Base-by-base conservation (phyloP, 108 stramenopile species). In the Pseudonitzschia multistriata region DNA sequence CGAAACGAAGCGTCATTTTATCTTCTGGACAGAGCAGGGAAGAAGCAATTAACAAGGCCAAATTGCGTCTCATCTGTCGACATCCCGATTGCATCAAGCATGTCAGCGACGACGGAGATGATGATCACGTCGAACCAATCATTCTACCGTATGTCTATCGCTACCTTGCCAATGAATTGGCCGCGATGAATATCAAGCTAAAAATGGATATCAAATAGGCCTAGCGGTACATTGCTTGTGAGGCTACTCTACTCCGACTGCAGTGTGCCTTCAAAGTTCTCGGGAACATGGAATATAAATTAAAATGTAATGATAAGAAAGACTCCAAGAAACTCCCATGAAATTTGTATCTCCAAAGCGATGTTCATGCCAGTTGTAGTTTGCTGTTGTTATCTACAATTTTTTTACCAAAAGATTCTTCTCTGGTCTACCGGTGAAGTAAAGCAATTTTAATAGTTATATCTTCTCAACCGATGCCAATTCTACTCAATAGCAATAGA, bases 141-240 rank as follows among this genome's bases (percentile, higher is more conserved):
- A 82, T 95, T 65, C 80, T 99, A 62, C 99, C 99, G 1, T 99
- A 97, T 72, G 98, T 99, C 42, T 99, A 96, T 76, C 84, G 98
- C 62, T 99, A 99, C 66, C 85, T 99, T 53, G 89, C 88, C 24
- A 98, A 99, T 66, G 99, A 99, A 80, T 86, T 99, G 11, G 97
- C 97, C 17, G 97, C 83, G 7, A 99, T 99, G 99, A 95, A 95
- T 52, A 89, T 99, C 69, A 97, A 97, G 73, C 75, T 99, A 79
- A 91, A 86, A 47, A 80, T 97, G 78, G 78, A 82, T 57, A 82
- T 93, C 17, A 76, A 78, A 37, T 89, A 79, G 55, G 13, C 7
- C 21, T 39, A 39, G 10, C 10, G 37, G 10, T 39, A 10, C 17
- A 45, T 17, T 45, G 11, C 13, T 45, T 1, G 8, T 45, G 42